These are phyloP conservation scores for Perkinsela sp. DNA, from an alignment of 208 protist genomes.

Conservation along the genomic window DNA sequence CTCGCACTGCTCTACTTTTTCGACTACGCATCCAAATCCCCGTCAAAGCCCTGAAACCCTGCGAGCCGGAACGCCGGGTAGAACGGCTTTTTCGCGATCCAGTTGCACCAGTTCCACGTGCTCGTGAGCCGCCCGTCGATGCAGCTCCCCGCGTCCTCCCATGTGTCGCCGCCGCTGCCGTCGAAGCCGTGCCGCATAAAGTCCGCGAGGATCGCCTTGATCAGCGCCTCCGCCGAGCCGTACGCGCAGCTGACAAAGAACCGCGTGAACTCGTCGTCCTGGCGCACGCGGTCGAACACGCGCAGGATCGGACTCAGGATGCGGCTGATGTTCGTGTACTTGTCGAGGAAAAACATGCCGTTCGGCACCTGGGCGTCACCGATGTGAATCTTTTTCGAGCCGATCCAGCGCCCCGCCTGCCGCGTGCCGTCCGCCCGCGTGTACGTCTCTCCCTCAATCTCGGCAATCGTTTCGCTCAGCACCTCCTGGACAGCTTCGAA, in stretches of 20 bases:
- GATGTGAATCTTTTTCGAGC: conserved; percentile 74
- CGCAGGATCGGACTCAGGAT: conserved; percentile 79
- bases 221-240: conserved; percentile 20
- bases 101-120: conserved; percentile 88
- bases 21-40: conserved; percentile 60
- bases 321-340: conserved; percentile 84
- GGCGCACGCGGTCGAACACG: conserved; percentile 40
- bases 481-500: conserved; percentile 51
- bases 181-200: conserved; percentile 84
- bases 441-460: conserved; percentile 11
- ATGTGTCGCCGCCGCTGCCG: conserved; percentile 81
- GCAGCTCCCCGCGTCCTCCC: conserved; percentile 83
- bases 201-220: conserved; percentile 60
- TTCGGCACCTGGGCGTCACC: conserved; percentile 92
- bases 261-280: conserved; percentile 17
- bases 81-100: conserved; percentile 73
- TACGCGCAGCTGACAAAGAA: conserved; percentile 54
- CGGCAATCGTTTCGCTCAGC: conserved; percentile 45
- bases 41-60: conserved; percentile 86
- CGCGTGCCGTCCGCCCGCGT: neutral
- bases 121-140: conserved; percentile 87
- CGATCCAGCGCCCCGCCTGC: conserved; percentile 30
- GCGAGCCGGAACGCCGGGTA: conserved; percentile 78
- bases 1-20: too few relatives aligned
- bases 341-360: conserved; percentile 89